Evolutionary conservation across 257 asterid genomes (phyloP).

Genomic region (Voacanga thouarsii): DNA sequence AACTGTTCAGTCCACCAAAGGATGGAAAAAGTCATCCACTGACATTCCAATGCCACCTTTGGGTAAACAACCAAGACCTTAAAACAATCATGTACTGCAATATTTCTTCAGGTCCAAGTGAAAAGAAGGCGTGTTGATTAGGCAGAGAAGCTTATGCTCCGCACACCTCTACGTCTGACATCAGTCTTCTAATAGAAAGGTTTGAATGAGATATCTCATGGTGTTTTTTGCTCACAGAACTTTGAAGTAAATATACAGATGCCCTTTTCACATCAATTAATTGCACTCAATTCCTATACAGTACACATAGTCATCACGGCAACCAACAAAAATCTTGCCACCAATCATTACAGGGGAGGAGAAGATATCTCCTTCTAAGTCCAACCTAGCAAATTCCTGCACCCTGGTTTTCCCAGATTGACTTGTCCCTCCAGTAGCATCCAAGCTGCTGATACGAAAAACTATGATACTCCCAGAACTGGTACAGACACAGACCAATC

Average conservation of each 20-base stretch:
- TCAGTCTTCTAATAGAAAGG: neutral
- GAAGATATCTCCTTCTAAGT: conserved; percentile 74
- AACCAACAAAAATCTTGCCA: conserved; percentile 76
- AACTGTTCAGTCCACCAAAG: neutral
- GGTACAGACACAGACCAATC: conserved; percentile 72
- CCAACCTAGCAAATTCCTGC: conserved; percentile 60
- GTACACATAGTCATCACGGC: conserved; percentile 69
- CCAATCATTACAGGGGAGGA: conserved; percentile 96
- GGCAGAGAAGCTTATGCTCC: neutral
- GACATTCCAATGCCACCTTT: neutral
- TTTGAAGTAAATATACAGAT: neutral
- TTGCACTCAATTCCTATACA: conserved; percentile 43
- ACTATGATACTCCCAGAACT: conserved; percentile 71
- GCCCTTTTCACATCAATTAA: neutral
- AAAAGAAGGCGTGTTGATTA: neutral
- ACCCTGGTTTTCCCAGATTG: conserved; percentile 28
- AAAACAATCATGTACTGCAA: neutral
- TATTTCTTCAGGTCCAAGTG: neutral
- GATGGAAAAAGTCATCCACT: neutral
- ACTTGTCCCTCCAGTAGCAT: conserved; percentile 21
- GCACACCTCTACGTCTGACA: neutral
- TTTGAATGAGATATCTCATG: neutral
- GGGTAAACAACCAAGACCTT: neutral
- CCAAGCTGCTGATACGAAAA: conserved; percentile 32
- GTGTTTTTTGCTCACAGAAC: neutral